Evolutionary conservation across 306 rosid genomes (phyloP).

Genomic region (cucumber (Cucumis sativus)): DNA sequence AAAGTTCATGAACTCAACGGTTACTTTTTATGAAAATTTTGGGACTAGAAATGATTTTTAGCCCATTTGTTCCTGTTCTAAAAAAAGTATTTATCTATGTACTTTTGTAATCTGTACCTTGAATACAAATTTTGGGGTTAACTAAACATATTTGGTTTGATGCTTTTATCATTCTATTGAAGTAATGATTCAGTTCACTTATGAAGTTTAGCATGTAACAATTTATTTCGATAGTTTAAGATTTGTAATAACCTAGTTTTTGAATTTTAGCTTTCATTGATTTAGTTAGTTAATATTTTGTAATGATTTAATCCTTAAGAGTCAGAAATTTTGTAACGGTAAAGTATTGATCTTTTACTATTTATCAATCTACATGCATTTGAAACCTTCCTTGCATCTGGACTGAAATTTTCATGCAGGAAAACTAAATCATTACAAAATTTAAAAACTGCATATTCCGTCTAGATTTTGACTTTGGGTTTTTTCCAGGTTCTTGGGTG

Average conservation of each 20-base stretch:
- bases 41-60: too few species aligned
- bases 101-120: background rate
- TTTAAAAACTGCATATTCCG: background rate
- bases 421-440: background rate
- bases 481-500: conserved; percentile 64
- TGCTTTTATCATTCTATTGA: background rate
- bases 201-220: background rate
- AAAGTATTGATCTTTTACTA: too few species aligned
- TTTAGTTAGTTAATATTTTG: too few species aligned
- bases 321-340: too few species aligned
- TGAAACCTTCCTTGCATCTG: background rate
- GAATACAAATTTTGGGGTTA: background rate
- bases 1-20: too few species aligned
- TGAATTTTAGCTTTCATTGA: background rate
- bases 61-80: too few species aligned
- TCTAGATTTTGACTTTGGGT: background rate
- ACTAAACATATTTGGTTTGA: background rate
- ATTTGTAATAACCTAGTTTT: background rate
- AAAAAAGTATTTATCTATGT: background rate
- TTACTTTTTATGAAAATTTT: too few species aligned
- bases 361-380: too few species aligned
- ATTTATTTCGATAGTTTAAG: background rate
- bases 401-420: background rate
- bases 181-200: background rate
- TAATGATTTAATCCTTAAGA: too few species aligned